Evolutionary conservation across 2,329 filamentous ascomycete genomes (phyloP).

Genomic region (Zymoseptoria ardabiliae): DNA sequence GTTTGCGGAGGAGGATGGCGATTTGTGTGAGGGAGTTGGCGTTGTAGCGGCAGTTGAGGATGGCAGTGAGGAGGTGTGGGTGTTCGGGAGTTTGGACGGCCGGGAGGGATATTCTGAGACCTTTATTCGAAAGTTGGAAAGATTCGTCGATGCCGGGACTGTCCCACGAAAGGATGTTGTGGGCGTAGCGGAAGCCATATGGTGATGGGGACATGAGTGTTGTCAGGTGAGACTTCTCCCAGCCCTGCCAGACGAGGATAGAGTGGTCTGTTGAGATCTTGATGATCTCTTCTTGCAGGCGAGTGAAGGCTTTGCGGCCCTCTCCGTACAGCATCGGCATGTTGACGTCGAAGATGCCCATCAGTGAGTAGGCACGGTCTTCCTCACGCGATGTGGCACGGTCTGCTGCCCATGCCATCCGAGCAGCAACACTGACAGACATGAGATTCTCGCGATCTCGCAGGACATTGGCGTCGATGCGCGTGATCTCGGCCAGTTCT

Average conservation of each 20-base stretch:
- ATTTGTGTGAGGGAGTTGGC: conserved; percentile 9
- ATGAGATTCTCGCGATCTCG: conserved; percentile 8
- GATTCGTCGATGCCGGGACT: conserved; percentile 17
- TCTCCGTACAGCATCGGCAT: conserved; percentile 24
- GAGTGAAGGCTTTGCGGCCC: conserved; percentile 18
- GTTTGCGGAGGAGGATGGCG: conserved; percentile 9
- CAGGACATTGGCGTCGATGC: conserved; percentile 21
- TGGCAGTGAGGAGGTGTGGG: conserved; percentile 9
- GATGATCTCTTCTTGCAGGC: conserved; percentile 25
- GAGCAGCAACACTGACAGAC: conserved; percentile 14
- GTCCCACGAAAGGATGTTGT: conserved; percentile 15
- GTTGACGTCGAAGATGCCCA: conserved; percentile 23
- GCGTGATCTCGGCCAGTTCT: conserved; percentile 25
- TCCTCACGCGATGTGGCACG: conserved; percentile 13
- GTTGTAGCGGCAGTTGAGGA: conserved; percentile 17
- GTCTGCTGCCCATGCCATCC: conserved; percentile 17
- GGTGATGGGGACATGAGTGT: conserved; percentile 14
- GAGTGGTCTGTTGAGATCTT: conserved; percentile 18
- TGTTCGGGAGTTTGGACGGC: conserved; percentile 6
- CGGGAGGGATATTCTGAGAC: conserved; percentile 15
- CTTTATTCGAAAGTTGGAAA: conserved; percentile 15
- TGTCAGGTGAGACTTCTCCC: conserved; percentile 11
- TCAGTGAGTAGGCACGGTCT: conserved; percentile 20
- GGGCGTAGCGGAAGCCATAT: conserved; percentile 14
- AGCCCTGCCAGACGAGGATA: conserved; percentile 20